Evolutionary conservation across 2,329 filamentous ascomycete species (phyloP).

Genomic region (Fusarium napiforme): DNA sequence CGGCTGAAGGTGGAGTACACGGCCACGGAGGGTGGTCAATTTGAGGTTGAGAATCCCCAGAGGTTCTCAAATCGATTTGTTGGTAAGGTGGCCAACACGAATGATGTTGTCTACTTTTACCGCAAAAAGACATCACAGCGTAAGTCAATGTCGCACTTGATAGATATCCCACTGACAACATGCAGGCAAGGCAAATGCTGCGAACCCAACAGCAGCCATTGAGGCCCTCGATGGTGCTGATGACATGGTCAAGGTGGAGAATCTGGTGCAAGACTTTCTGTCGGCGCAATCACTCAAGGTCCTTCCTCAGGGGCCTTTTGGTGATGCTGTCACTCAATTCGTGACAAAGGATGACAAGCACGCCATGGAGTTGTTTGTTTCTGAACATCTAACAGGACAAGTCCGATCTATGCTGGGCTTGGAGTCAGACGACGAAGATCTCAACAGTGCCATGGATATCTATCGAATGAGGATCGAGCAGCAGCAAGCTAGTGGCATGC

Average conservation of each 20-base stretch:
- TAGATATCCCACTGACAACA: slow-evolving; percentile 1
- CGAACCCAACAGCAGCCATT: slow-evolving; percentile 72
- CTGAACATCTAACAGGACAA: slow-evolving; percentile 75
- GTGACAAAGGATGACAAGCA: slow-evolving; percentile 96
- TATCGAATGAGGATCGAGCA: slow-evolving; percentile 77
- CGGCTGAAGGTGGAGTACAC: slow-evolving; percentile 92
- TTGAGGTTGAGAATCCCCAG: slow-evolving; percentile 94
- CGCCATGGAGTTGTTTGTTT: slow-evolving; percentile 85
- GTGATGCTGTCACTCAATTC: slow-evolving; percentile 91
- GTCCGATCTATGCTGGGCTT: slow-evolving; percentile 75
- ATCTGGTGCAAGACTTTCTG: slow-evolving; percentile 88
- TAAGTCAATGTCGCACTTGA: slow-evolving; percentile 14
- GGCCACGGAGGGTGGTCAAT: slow-evolving; percentile 83
- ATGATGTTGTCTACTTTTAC: slow-evolving; percentile 93
- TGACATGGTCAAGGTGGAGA: slow-evolving; percentile 87
- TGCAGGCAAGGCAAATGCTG: slow-evolving; percentile 50
- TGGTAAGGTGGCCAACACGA: slow-evolving; percentile 90
- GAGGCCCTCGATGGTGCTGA: slow-evolving; percentile 59
- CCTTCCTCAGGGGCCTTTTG: slow-evolving; percentile 90
- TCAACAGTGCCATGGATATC: slow-evolving; percentile 78
- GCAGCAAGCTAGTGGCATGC: slow-evolving; percentile 72
- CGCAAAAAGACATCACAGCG: slow-evolving; percentile 78
- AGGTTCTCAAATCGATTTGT: slow-evolving; percentile 93
- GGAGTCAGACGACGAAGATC: slow-evolving; percentile 71
- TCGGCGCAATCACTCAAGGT: slow-evolving; percentile 90